Evolutionary conservation across 2,329 filamentous ascomycete genomes (phyloP), one percentile per base, ranked within the genome.

Genomic region (Neonectria hederae): DNA sequence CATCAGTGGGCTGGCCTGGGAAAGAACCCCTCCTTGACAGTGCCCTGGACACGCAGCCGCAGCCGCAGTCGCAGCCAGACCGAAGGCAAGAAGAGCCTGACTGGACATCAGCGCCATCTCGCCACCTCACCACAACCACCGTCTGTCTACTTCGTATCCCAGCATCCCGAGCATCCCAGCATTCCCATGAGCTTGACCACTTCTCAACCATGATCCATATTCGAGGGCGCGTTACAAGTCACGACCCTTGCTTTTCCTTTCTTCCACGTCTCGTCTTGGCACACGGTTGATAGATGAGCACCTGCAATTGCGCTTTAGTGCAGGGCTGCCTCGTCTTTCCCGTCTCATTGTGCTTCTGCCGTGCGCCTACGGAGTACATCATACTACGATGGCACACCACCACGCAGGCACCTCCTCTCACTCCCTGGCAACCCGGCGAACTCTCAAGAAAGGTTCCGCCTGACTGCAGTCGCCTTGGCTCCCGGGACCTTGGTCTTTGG

Each of bases 61-160:
- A 28, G 28, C 28, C 10, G 8, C 10, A 9, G 28, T n/a, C 30
- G 30, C 26, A 19, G 46, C 24, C 24, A 21, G 6, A 30, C 26
- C 46, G 19, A 19, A 9, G 38, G 14, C 57, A 46, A 40, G 32
- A 59, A 53, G 28, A 28, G 28, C 42, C 19, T 22, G 26, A 22
- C 59, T 54, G 32, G 42, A 53, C 28, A 35, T 51, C 26, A 45
- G 53, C 58, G 52, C 30, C 57, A 56, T 61, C 63, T 73, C 63
- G 68, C 68, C 68, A 72, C 65, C 63, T 67, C 68, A 67, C 43
- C 61, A 65, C 61, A 63, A 45, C 63, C 63, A 62, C 56, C 58
- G 45, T 65, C 53, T 26, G 30, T 65, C 56, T 24, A n/a, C n/a
- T n/a, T n/a, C n/a, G n/a, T n/a, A 35, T 59, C 28, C 43, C 46